Base-by-base conservation (phyloP, 768 basidiomycete genomes). In the Tephrocybe sp. region DNA sequence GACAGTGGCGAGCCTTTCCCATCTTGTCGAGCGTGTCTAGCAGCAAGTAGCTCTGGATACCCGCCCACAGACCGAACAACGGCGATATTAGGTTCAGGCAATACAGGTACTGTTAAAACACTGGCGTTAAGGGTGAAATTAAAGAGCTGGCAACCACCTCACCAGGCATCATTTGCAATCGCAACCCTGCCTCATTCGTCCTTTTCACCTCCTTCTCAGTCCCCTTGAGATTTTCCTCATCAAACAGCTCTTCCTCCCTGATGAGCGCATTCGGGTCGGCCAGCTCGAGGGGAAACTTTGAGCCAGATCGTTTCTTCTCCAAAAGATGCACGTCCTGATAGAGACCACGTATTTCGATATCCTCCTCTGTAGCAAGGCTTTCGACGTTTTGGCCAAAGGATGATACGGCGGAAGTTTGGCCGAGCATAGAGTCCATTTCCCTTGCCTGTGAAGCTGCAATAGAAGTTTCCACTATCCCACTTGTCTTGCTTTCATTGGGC, bases 181-280 rank as follows among this genome's bases (percentile, higher is more conserved):
- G 55, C 42, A 68, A 56, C 6, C 14, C 45, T 4, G 6, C 34
- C 18, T 50, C 44, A 47, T 53, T 55, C 52, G 32, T 58, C 36
- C 14, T 30, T 30, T 11, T 11, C 28, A 5, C 6, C 28, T 30
- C 45, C 18, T n/a, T 41, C 7, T 18, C 37, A 42, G 45, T 26
- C 5, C 21, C 39, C 7, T 44, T 48, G 8, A 53, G 62, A 7
- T 73, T 48, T 7, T 73, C 71, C 44, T 72, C 75, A 21, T 81
- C 80, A 51, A 84, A 79, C 10, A 88, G 55, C 48, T 65, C 73
- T 56, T 86, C 86, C 41, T 78, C 70, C 56, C 84, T 62, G 23
- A 89, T 79, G 38, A 75, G 59, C 14, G 70, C 65, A 52, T 62
- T 60, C 1, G 66, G 56, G 47, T 71, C 63, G 8, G 24, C 17